Evolutionary conservation across 2,329 filamentous ascomycete species (phyloP).

Genomic region (Ampelomyces quisqualis): DNA sequence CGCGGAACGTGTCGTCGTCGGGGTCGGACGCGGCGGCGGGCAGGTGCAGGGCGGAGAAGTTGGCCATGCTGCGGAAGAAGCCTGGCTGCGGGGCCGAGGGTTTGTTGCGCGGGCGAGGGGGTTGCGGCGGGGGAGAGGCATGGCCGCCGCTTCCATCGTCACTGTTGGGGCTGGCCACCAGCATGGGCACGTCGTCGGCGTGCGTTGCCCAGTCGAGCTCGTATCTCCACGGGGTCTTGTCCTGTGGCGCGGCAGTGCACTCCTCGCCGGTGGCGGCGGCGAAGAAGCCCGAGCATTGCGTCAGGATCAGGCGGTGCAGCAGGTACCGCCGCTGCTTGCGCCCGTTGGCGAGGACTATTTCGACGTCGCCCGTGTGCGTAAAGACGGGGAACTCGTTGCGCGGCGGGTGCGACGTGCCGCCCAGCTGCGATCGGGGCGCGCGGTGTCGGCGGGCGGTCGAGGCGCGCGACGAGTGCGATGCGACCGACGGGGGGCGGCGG

Average conservation of each 20-base stretch:
- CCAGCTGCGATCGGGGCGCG: conserved; percentile 78
- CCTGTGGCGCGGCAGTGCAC: conserved; percentile 60
- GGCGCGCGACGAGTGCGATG: conserved; percentile 58
- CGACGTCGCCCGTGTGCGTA: conserved; percentile 85
- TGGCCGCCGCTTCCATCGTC: too few relatives aligned
- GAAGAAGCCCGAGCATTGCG: conserved; percentile 91
- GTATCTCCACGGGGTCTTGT: conserved; percentile 75
- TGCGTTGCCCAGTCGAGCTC: conserved; percentile 76
- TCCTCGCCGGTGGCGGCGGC: conserved; percentile 79
- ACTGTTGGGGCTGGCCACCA: too few relatives aligned
- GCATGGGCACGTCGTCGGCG: conserved; percentile 76
- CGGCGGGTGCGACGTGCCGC: conserved; percentile 64
- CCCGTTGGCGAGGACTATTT: conserved; percentile 73
- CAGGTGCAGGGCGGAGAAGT: conserved; percentile 62
- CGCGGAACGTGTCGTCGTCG: conserved; percentile 72
- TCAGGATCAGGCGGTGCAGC: conserved; percentile 81
- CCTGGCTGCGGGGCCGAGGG: conserved; percentile 62
- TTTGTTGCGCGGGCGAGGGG: conserved; percentile 62
- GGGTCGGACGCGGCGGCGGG: conserved; percentile 57
- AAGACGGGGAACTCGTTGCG: conserved; percentile 95
- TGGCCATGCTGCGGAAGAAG: conserved; percentile 88
- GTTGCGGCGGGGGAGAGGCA: conserved; percentile 43
- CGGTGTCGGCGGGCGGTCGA: conserved; percentile 62
- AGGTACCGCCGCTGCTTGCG: conserved; percentile 80
- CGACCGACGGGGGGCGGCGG: conserved; percentile 63